These are phyloP conservation scores for Trichosporon coremiiforme DNA, from an alignment of 1,284 basidiomycete species.

Conservation along the genomic window DNA sequence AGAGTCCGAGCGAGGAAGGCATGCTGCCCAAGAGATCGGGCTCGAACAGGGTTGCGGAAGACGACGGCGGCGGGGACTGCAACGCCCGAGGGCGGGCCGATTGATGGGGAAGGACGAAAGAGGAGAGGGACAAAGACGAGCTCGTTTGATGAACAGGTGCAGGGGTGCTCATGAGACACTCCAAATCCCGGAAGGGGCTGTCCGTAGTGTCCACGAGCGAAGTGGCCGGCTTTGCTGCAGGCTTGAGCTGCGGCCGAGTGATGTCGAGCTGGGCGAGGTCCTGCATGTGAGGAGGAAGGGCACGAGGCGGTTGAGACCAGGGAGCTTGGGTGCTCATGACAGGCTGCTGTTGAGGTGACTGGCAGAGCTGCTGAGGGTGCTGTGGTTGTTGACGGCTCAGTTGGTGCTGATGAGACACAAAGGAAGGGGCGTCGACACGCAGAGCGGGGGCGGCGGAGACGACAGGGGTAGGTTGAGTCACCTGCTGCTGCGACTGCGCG, in stretches of 20 bases:
- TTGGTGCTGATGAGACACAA: background rate
- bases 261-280: background rate
- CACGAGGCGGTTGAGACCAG: background rate
- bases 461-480: background rate
- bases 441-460: background rate
- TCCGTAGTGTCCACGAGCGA: background rate
- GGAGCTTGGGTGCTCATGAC: background rate
- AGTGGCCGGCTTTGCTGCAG: background rate
- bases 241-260: background rate
- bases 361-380: background rate
- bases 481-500: background rate
- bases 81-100: background rate
- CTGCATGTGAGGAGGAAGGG: background rate
- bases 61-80: background rate
- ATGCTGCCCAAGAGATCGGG: background rate
- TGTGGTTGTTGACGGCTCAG: background rate
- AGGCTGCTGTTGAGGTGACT: background rate
- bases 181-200: background rate
- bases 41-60: background rate
- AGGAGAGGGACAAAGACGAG: background rate
- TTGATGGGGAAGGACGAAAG: background rate
- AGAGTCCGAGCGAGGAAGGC: background rate
- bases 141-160: background rate
- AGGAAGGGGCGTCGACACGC: background rate
- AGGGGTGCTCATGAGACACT: background rate